Conservation (phyloP, 495 filamentous ascomycete genomes). For the Apodospora peruviana region DNA sequence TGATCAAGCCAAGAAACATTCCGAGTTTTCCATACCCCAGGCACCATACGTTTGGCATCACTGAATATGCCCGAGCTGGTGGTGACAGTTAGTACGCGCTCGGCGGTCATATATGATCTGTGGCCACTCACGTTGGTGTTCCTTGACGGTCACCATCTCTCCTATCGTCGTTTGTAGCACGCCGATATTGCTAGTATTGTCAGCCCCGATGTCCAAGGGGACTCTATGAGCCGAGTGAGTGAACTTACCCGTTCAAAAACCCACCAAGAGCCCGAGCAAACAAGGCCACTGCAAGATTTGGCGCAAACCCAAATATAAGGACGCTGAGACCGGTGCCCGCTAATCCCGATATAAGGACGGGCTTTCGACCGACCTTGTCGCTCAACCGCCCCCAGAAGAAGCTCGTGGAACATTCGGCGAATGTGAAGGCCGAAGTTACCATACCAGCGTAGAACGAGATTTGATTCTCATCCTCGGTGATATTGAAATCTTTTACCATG, state of each 20-base stretch:
- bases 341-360: constrained; percentile 81
- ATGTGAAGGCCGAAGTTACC: constrained; percentile 94
- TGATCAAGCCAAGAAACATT: neutral
- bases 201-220: constrained; percentile 10
- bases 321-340: constrained; percentile 90
- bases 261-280: constrained; percentile 85
- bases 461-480: constrained; percentile 68
- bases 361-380: constrained; percentile 88
- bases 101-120: neutral
- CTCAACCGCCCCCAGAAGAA: constrained; percentile 91
- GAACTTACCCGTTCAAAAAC: constrained; percentile 78
- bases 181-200: constrained; percentile 67
- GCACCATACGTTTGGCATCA: constrained; percentile 98
- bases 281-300: constrained; percentile 76
- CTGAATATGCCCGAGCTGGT: constrained; percentile 79
- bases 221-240: neutral
- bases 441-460: constrained; percentile 92
- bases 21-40: constrained; percentile 61
- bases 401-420: constrained; percentile 88
- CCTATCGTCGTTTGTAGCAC: constrained; percentile 93
- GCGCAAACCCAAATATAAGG: constrained; percentile 86
- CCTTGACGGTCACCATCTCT: constrained; percentile 84
- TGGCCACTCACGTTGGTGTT: constrained; percentile 70
- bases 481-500: constrained; percentile 90
- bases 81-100: constrained; percentile 20